Conservation (phyloP, 208 protist genomes). For the Lotmaria passim region DNA sequence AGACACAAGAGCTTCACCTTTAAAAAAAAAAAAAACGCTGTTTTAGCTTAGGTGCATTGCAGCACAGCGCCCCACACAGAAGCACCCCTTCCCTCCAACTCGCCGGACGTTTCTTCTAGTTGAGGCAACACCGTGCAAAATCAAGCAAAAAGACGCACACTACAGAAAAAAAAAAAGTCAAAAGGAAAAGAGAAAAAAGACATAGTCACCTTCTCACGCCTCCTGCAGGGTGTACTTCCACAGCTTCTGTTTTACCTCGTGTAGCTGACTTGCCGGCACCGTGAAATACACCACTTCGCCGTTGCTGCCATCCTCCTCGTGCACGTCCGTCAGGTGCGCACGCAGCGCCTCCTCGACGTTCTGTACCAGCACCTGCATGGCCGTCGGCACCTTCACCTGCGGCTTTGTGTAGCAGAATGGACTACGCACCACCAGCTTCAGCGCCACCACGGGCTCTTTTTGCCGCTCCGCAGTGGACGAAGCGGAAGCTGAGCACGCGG, state of each 20-base stretch:
- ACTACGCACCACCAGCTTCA: conserved; percentile 71
- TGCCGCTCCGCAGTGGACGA: not conserved
- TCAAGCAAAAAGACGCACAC: too few relatives aligned
- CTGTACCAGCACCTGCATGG: conserved; percentile 65
- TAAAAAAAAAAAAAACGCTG: too few relatives aligned
- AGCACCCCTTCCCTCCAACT: too few relatives aligned
- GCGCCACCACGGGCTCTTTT: conserved; percentile 12
- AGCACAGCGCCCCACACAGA: too few relatives aligned
- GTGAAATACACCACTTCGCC: conserved; percentile 68
- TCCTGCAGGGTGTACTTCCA: conserved; percentile 89
- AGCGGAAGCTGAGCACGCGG: not conserved
- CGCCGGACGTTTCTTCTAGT: too few relatives aligned
- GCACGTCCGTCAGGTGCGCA: conserved; percentile 30
- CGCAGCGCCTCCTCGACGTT: conserved; percentile 41
- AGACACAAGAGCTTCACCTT: too few relatives aligned
- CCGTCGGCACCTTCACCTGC: conserved; percentile 53
- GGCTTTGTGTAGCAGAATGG: conserved; percentile 71
- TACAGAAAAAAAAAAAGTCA: not conserved
- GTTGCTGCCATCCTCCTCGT: conserved; percentile 33
- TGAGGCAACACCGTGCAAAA: too few relatives aligned
- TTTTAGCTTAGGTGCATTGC: too few relatives aligned
- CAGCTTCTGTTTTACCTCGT: conserved; percentile 74
- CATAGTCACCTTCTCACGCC: conserved; percentile 7
- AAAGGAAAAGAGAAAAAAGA: not conserved
- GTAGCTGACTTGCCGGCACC: conserved; percentile 43